Percentiles rank a stretch among this genome's conserved stretches.
phyloP scores from a whole-genome alignment of 495 filamentous ascomycete genomes.

The Amorphotheca resinae region DNA sequence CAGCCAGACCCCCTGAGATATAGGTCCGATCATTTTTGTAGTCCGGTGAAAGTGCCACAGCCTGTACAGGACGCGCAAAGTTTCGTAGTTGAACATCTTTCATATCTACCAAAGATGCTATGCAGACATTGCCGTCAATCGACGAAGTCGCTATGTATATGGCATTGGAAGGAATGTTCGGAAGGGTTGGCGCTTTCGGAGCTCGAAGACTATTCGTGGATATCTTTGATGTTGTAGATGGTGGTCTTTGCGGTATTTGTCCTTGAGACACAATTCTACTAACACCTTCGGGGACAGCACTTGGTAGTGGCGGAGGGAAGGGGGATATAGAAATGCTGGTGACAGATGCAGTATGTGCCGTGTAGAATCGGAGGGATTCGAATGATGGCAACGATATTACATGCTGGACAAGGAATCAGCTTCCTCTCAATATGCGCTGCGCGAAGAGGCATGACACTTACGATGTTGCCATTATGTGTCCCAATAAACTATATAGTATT shows the following conservation, averaged over 20 bases:
- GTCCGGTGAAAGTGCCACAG: constrained; percentile 82
- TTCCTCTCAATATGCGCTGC: constrained; percentile 13
- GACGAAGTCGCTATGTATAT: constrained; percentile 90
- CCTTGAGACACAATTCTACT: constrained; percentile 36
- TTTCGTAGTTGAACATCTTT: constrained; percentile 80
- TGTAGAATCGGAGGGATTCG: constrained; percentile 68
- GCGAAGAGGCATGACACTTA: constrained; percentile 35
- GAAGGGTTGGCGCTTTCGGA: constrained; percentile 36
- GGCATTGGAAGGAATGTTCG: constrained; percentile 64
- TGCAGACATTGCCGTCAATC: constrained; percentile 88
- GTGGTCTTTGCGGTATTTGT: constrained; percentile 26
- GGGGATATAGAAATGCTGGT: constrained; percentile 86
- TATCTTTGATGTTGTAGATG: constrained; percentile 36
- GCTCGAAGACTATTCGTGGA: constrained; percentile 36
- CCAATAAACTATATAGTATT: constrained; percentile 57
- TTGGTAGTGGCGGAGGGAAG: constrained; percentile 62
- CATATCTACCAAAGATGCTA: constrained; percentile 60
- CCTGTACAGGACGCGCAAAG: constrained; percentile 83
- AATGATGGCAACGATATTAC: constrained; percentile 72
- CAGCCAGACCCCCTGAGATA: constrained; percentile 80
- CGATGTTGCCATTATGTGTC: constrained; percentile 94
- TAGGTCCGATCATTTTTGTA: constrained; percentile 81
- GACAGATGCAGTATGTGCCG: constrained; percentile 82
- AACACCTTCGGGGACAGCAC: constrained; percentile 37
- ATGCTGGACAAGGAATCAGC: constrained; percentile 42